These are phyloP conservation scores for Parastagonospora avenae DNA, from an alignment of 2,329 filamentous ascomycete genomes.

Conservation along the genomic window DNA sequence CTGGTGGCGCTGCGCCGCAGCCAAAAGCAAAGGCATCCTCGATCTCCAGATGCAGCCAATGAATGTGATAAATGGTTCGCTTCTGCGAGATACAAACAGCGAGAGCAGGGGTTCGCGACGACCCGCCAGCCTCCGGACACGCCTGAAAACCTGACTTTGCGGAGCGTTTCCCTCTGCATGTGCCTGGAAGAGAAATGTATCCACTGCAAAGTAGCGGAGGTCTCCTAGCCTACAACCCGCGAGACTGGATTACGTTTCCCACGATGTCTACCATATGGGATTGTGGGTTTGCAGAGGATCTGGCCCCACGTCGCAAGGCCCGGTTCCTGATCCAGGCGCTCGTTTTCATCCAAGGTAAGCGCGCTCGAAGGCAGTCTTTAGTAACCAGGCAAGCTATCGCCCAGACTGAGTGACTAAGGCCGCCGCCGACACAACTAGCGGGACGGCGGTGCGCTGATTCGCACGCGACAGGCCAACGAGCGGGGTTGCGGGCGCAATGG, in stretches of 20 bases:
- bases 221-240: background rate
- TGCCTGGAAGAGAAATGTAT: background rate
- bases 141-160: background rate
- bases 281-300: conserved; percentile 7
- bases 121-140: background rate
- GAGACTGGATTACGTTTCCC: conserved; percentile 22
- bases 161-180: background rate
- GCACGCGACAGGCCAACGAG: conserved; percentile 22
- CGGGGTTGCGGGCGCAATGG: conserved; percentile 23
- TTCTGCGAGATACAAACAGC: background rate
- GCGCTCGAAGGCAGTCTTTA: background rate
- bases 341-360: background rate
- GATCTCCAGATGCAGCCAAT: conserved; percentile 7
- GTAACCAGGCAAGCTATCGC: background rate
- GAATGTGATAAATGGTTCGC: conserved; percentile 8
- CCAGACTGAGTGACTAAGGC: conserved; percentile 15
- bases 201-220: conserved; percentile 12
- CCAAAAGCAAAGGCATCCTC: conserved; percentile 8
- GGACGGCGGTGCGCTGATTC: conserved; percentile 15
- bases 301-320: conserved; percentile 15
- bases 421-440: conserved; percentile 1
- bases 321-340: conserved; percentile 16
- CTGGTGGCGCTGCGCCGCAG: conserved; percentile 8
- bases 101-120: conserved; percentile 1
- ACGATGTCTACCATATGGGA: conserved; percentile 3